A percentile compares a stretch with the other conserved stretches of the same genome.
These are phyloP conservation scores for Sclerotinia glacialis DNA, from an alignment of 2,329 filamentous ascomycete species.

Conservation along the genomic window DNA sequence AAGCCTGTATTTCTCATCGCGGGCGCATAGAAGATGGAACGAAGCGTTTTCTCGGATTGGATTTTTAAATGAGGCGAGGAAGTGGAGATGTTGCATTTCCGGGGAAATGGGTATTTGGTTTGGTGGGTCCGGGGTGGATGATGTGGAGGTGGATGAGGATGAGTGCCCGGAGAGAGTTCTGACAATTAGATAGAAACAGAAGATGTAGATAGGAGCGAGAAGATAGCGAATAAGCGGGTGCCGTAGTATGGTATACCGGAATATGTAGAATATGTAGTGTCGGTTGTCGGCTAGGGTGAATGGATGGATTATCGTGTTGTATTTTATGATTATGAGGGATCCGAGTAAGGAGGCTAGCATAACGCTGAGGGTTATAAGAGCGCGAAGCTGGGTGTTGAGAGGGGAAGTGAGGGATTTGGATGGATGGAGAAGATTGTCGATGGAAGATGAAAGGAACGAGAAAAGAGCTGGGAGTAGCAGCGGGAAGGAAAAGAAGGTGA, in stretches of 20 bases:
- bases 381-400: background rate
- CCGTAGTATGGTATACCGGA: constrained; percentile 73
- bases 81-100: background rate
- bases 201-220: constrained; percentile 67
- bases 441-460: constrained; percentile 42
- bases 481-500: constrained; percentile 85
- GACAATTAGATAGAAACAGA: constrained; percentile 67
- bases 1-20: too few species aligned
- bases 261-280: constrained; percentile 96
- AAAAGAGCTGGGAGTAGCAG: constrained; percentile 56
- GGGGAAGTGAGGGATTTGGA: constrained; percentile 32
- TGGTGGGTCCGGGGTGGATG: background rate
- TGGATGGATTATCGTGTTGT: constrained; percentile 91
- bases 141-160: constrained; percentile 26
- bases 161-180: constrained; percentile 53
- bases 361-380: background rate
- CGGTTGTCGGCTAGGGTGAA: constrained; percentile 96
- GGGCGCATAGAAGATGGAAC: background rate
- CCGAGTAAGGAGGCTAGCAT: background rate
- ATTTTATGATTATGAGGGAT: constrained; percentile 54
- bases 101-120: background rate
- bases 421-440: constrained; percentile 34
- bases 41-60: background rate
- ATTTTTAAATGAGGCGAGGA: background rate
- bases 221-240: constrained; percentile 63